Evolutionary conservation across 2,329 filamentous ascomycete species (phyloP), one percentile per base, ranked within the genome.

Genomic region (Aspergillus tamarii): DNA sequence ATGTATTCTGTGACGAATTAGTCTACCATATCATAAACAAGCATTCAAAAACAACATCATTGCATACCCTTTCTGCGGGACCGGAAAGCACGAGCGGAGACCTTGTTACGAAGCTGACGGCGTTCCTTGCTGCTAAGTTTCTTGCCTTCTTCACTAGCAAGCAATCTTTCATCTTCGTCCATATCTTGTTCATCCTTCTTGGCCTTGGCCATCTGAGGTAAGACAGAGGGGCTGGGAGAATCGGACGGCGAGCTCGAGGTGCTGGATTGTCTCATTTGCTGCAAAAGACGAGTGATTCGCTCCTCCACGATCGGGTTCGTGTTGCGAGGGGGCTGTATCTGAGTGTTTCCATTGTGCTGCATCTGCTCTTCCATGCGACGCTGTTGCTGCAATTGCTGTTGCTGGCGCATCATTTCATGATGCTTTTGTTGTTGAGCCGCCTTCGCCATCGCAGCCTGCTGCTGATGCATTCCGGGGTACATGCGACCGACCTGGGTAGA

Each of bases 61-160:
- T 43, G 60, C 86, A 84, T 89, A 97, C 94, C 94, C 86, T 99
- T 99, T 85, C 95, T 91, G 72, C 95, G 87, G n/a, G 94, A 97
- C 62, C 95, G 91, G 88, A 99, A 99, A 58, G 94, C 94, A 70
- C 95, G 92, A 66, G 95, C 95, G 48, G 95, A 99, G 5, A 99
- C 95, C 82, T 99, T 99, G 87, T 99, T 99, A 68, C 95, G 89
- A n/a, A 99, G 86, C 80, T 98, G 95, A 70, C 95, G 90, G 65
- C 95, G 90, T 81, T 98, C 94, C 83, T 98, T 98, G 84, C 93
- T 96, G 80, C 90, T 95, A n/a, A 99, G 87, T 84, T 97, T 97
- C 89, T 99, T 99, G 73, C 94, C 95, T 81, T 97, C 94, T 74
- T 99, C 95, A 65, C 93, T 97, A n/a, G 93, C 93, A 55, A 97